phyloP scores from a whole-genome alignment of 257 asterid genomes.

The Ballota nigra region DNA sequence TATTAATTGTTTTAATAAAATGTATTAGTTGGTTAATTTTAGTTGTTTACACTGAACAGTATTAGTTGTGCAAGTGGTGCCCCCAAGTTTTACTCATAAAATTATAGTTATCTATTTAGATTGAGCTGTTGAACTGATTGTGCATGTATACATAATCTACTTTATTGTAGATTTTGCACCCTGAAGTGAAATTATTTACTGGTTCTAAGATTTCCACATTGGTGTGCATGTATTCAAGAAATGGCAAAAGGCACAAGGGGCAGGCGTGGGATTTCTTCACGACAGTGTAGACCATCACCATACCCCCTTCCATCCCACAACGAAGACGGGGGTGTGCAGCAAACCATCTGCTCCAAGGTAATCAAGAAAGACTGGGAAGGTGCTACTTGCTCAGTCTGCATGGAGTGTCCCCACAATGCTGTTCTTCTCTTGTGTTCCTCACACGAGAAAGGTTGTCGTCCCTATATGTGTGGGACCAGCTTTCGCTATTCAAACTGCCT shows the following conservation, averaged over 20 bases:
- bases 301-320: slow-evolving; percentile 51
- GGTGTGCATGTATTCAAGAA: slow-evolving; percentile 32
- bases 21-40: too few relatives aligned
- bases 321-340: slow-evolving; percentile 12
- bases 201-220: not conserved
- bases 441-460: slow-evolving; percentile 93
- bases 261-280: slow-evolving; percentile 73
- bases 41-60: too few relatives aligned
- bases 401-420: slow-evolving; percentile 98
- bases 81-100: too few relatives aligned
- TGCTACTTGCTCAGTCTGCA: slow-evolving; percentile 91
- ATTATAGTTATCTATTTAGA: not conserved
- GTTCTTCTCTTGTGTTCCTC: slow-evolving; percentile 97
- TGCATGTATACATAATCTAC: slow-evolving; percentile 4
- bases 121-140: slow-evolving; percentile 7
- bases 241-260: slow-evolving; percentile 95
- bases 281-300: slow-evolving; percentile 74
- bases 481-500: slow-evolving; percentile 92
- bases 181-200: not conserved
- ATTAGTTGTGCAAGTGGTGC: too few relatives aligned
- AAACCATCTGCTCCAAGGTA: slow-evolving; percentile 45
- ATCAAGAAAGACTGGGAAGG: slow-evolving; percentile 90
- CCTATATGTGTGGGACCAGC: slow-evolving; percentile 99
- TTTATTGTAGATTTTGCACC: slow-evolving; percentile 4
- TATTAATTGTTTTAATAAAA: too few relatives aligned